Evolutionary conservation across 495 filamentous ascomycete species (phyloP).

Genomic region (Poronia punctata): DNA sequence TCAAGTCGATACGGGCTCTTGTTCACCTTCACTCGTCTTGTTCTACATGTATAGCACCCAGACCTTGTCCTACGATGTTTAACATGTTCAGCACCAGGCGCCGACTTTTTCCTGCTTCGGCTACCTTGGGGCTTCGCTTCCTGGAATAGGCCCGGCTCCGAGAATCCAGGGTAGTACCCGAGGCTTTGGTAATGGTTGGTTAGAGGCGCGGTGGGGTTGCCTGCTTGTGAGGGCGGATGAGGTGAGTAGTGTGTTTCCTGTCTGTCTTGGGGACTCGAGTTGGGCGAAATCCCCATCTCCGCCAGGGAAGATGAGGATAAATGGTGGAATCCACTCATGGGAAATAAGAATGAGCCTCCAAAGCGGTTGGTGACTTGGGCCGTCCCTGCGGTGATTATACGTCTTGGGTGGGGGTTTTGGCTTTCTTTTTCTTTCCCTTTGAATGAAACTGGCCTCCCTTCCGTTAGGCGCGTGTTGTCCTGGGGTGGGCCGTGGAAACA

Average conservation of each 20-base stretch:
- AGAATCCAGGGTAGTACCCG: constrained; percentile 39
- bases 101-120: constrained; percentile 50
- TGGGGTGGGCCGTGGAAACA: too few species aligned
- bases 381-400: background rate
- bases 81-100: constrained; percentile 64
- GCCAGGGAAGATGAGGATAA: constrained; percentile 41
- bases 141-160: constrained; percentile 42
- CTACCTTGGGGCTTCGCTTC: constrained; percentile 40
- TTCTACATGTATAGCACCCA: constrained; percentile 90
- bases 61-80: constrained; percentile 92
- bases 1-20: constrained; percentile 43
- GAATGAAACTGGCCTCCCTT: too few species aligned
- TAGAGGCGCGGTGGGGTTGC: constrained; percentile 25
- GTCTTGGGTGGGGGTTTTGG: constrained; percentile 1
- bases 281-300: constrained; percentile 33
- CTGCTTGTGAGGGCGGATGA: constrained; percentile 25
- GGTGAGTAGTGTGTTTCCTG: constrained; percentile 30
- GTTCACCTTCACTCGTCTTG: constrained; percentile 79
- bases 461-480: too few species aligned
- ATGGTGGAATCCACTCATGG: constrained; percentile 45
- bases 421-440: constrained; percentile 2
- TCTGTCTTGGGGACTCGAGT: constrained; percentile 27
- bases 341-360: constrained; percentile 4
- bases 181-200: constrained; percentile 35
- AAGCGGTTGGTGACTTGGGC: background rate